phyloP scores from a whole-genome alignment of 768 basidiomycete species.

The Lactifluus pinguis region DNA sequence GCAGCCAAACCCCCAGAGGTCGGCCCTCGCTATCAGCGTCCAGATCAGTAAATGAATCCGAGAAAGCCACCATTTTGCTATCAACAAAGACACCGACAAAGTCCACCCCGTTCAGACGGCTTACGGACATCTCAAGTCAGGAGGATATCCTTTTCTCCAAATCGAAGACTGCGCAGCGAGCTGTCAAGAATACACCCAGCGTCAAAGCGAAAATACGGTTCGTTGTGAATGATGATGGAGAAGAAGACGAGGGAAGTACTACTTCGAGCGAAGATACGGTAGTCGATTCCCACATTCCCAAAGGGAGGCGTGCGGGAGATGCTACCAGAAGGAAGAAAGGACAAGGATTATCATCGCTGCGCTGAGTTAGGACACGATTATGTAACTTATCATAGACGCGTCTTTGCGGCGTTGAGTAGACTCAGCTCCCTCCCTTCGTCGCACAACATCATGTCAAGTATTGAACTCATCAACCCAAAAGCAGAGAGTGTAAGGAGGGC shows the following conservation, averaged over 20 bases:
- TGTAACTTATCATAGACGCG: background rate
- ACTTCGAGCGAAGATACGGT: slow-evolving; percentile 12
- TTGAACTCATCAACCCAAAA: slow-evolving; percentile 95
- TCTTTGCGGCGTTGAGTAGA: background rate
- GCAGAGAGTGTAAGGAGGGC: slow-evolving; percentile 88
- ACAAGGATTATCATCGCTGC: slow-evolving; percentile 10
- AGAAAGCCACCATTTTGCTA: background rate
- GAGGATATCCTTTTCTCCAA: slow-evolving; percentile 5
- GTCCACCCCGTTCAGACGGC: background rate
- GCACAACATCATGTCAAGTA: slow-evolving; percentile 39
- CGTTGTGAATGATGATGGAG: background rate
- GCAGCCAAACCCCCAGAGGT: slow-evolving; percentile 12
- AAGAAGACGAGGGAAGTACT: slow-evolving; percentile 13
- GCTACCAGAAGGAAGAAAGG: background rate
- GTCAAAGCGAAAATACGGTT: background rate
- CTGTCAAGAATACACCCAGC: background rate
- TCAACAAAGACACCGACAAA: slow-evolving; percentile 1
- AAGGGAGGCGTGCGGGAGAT: slow-evolving; percentile 16
- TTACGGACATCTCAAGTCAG: slow-evolving; percentile 11
- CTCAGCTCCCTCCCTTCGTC: background rate
- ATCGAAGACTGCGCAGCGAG: background rate
- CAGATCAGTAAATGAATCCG: slow-evolving; percentile 11
- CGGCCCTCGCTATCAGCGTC: background rate
- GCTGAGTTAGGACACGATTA: background rate
- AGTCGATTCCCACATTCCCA: slow-evolving; percentile 15